Conservation (phyloP, 139 green algal species). For the Zygnema cylindricum region DNA sequence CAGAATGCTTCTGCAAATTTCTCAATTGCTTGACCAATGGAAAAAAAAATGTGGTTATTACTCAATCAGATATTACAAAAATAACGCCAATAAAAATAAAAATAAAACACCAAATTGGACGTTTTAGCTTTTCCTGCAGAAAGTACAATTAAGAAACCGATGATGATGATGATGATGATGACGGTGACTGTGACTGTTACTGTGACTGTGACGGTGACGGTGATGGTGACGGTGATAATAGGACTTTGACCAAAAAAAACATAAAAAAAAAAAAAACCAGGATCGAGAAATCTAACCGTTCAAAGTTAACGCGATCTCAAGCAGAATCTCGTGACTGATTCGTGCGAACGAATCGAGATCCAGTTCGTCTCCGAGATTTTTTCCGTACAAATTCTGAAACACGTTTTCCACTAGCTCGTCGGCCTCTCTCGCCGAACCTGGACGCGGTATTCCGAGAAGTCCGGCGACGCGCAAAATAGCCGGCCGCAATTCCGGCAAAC, state of each 20-base stretch:
- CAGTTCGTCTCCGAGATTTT: too few relatives aligned
- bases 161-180: slow-evolving; percentile 23
- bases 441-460: not conserved
- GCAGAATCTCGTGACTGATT: too few relatives aligned
- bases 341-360: too few relatives aligned
- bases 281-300: too few relatives aligned
- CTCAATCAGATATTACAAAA: not conserved
- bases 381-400: too few relatives aligned
- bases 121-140: not conserved
- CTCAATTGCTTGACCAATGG: not conserved
- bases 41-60: not conserved
- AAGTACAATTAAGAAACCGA: not conserved
- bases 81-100: not conserved
- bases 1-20: too few relatives aligned
- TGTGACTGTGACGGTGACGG: not conserved
- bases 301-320: too few relatives aligned
- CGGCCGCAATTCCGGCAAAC: slow-evolving; percentile 26
- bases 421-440: not conserved
- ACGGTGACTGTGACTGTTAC: not conserved
- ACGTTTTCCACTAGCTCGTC: slow-evolving; percentile 28
- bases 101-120: not conserved
- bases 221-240: slow-evolving; percentile 6
- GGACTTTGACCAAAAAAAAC: too few relatives aligned
- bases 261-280: too few relatives aligned
- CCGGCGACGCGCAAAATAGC: slow-evolving; percentile 25